Evolutionary conservation across 495 filamentous ascomycete species (phyloP).

Genomic region (Friedmanniomyces simplex): DNA sequence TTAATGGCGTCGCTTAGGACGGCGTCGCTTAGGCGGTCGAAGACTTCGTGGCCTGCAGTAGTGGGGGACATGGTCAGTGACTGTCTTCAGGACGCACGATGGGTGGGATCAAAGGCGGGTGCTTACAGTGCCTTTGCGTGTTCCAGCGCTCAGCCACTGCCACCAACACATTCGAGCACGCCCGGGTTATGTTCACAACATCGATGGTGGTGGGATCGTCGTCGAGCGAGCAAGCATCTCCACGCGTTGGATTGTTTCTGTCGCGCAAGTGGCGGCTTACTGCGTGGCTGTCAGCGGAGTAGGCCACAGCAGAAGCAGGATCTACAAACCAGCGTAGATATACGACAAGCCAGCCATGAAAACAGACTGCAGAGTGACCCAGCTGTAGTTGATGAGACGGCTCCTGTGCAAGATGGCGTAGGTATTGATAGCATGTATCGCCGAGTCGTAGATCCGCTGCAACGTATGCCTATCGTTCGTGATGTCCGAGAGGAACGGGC

Average conservation of each 20-base stretch:
- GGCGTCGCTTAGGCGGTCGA: slow-evolving; percentile 14
- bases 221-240: not conserved
- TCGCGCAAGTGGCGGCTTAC: slow-evolving; percentile 7
- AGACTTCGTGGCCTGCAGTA: slow-evolving; percentile 12
- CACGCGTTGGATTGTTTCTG: not conserved
- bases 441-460: slow-evolving; percentile 8
- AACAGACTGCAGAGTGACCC: slow-evolving; percentile 13
- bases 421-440: slow-evolving; percentile 6
- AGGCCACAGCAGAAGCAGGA: not conserved
- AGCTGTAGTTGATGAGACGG: slow-evolving; percentile 15
- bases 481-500: slow-evolving; percentile 7
- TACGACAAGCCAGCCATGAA: slow-evolving; percentile 14
- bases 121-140: slow-evolving; percentile 2
- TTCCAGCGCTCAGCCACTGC: slow-evolving; percentile 8
- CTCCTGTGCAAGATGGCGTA: slow-evolving; percentile 6
- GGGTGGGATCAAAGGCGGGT: not conserved
- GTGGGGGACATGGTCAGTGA: not conserved
- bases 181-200: slow-evolving; percentile 5
- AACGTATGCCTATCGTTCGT: slow-evolving; percentile 4
- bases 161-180: slow-evolving; percentile 14
- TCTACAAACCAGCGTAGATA: slow-evolving; percentile 2
- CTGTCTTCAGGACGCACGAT: not conserved
- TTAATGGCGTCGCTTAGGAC: slow-evolving; percentile 9
- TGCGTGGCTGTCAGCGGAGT: not conserved
- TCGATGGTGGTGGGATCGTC: slow-evolving; percentile 5